Percentiles rank a stretch among this genome's conserved stretches.
Evolutionary conservation across 2,329 filamentous ascomycete genomes (phyloP).

Genomic region (Trichoderma atroviride): DNA sequence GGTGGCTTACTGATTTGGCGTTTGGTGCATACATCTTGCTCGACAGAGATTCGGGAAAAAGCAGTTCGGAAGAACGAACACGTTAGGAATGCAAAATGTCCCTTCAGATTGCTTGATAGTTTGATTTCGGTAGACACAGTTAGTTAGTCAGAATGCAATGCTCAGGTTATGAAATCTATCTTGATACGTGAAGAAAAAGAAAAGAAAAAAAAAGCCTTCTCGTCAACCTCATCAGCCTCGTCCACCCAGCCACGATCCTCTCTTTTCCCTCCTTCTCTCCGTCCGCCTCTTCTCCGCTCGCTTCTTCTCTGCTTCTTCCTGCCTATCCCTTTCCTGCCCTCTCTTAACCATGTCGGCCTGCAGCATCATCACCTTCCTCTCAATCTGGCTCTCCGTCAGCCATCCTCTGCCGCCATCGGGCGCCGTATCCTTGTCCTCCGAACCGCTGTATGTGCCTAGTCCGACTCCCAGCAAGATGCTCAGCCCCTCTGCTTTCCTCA

Average conservation of each 20-base stretch:
- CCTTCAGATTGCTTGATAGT: slow-evolving; percentile 5
- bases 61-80: background rate
- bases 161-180: background rate
- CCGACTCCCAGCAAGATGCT: slow-evolving; percentile 44
- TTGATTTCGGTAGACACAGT: background rate
- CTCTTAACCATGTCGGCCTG: slow-evolving; percentile 39
- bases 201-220: background rate
- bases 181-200: background rate
- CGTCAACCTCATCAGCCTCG: background rate
- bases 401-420: slow-evolving; percentile 47
- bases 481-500: slow-evolving; percentile 47
- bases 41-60: background rate
- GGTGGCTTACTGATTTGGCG: background rate
- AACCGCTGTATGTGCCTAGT: slow-evolving; percentile 39
- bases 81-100: background rate
- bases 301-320: slow-evolving; percentile 31
- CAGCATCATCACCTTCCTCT: slow-evolving; percentile 39
- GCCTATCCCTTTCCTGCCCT: slow-evolving; percentile 35
- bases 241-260: slow-evolving; percentile 8
- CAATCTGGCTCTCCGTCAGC: slow-evolving; percentile 43
- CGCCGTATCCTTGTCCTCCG: slow-evolving; percentile 45
- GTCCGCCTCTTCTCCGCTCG: background rate
- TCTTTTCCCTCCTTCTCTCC: slow-evolving; percentile 14
- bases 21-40: background rate
- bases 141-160: slow-evolving; percentile 11